phyloP scores from a whole-genome alignment of 169 alveolate genomes.

The Condylostoma magnum region DNA sequence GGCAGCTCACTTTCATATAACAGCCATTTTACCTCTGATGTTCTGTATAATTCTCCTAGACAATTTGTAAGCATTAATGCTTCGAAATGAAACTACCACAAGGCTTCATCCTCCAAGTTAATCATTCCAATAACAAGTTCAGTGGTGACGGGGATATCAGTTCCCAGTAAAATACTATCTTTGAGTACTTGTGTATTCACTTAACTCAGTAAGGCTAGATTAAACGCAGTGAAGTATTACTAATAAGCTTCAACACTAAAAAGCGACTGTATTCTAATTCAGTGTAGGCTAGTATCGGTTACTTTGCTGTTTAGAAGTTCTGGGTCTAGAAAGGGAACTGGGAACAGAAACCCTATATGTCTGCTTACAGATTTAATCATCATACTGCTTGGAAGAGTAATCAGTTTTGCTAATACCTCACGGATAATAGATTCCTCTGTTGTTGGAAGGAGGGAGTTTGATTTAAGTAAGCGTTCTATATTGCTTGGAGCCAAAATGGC shows the following conservation, averaged over 20 bases:
- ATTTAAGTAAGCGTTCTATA: conserved; percentile 15
- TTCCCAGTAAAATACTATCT: not conserved
- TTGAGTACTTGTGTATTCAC: conserved; percentile 16
- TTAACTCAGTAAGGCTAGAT: conserved; percentile 18
- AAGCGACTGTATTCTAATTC: not conserved
- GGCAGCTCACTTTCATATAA: conserved; percentile 25
- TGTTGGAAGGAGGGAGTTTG: not conserved
- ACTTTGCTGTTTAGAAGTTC: conserved; percentile 14
- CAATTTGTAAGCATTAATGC: not conserved
- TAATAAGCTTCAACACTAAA: conserved; percentile 26
- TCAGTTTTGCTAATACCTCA: conserved; percentile 18
- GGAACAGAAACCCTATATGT: conserved; percentile 14
- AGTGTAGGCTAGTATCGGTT: not conserved
- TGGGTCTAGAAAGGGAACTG: conserved; percentile 21
- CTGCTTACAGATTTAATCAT: not conserved
- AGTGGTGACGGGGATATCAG: not conserved
- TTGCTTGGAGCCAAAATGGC: conserved; percentile 12
- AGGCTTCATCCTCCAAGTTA: conserved; percentile 24
- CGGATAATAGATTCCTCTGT: conserved; percentile 11
- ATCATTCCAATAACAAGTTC: conserved; percentile 2
- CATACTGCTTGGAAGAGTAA: conserved; percentile 20
- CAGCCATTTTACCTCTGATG: conserved; percentile 13
- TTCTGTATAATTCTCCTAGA: not conserved
- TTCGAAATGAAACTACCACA: conserved; percentile 28
- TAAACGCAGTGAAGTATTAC: conserved; percentile 21